Base-by-base conservation (phyloP, 495 filamentous ascomycete genomes). In the Penicillium desertorum region DNA sequence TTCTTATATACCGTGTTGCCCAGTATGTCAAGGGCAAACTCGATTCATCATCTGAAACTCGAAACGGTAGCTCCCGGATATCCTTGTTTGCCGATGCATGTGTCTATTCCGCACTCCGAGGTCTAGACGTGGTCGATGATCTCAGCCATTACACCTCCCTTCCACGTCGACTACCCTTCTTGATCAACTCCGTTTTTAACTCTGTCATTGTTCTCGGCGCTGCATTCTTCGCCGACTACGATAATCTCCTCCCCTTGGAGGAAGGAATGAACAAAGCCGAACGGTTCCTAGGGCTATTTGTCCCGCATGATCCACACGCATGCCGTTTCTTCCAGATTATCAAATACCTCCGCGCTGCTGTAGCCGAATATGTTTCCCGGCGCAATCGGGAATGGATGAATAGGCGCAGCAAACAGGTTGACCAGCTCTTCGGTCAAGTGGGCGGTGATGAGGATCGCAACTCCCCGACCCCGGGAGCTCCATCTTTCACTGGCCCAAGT, bases 141-240 rank as follows among this genome's bases (percentile, higher is more conserved):
- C 83, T 86, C 7, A 71, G 81, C 32, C 79, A 82, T 53, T 81
- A 76, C 16, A 65, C 76, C 11, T 85, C 87, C 56, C 75, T 90
- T n/a, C 84, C 88, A 0, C 81, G 77, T 43, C 76, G 87, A 25
- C 82, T 89, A 46, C 86, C 88, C 1, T 88, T 89, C 53, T 69
- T 88, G 59, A 85, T 89, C 56, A 88, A 90, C 63, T 88, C 86
- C 44, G 81, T 88, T 49, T 90, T 91, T 66, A 82, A 87, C 34
- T 86, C 86, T 3, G 85, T 86, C 3, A 75, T 90, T 4, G 79
- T 90, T 10, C 74, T 90, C 3, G 76, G 87, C 29, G 81, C 86
- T 51, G 88, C 88, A 51, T 86, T 88, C 62, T 90, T 90, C 60
- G 82, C 85, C 4, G 79, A 76, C 23, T 78, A 88, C 23, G 87